Evolutionary conservation across 768 basidiomycete species (phyloP).

Genomic region (Sporobolomyces roseus): DNA sequence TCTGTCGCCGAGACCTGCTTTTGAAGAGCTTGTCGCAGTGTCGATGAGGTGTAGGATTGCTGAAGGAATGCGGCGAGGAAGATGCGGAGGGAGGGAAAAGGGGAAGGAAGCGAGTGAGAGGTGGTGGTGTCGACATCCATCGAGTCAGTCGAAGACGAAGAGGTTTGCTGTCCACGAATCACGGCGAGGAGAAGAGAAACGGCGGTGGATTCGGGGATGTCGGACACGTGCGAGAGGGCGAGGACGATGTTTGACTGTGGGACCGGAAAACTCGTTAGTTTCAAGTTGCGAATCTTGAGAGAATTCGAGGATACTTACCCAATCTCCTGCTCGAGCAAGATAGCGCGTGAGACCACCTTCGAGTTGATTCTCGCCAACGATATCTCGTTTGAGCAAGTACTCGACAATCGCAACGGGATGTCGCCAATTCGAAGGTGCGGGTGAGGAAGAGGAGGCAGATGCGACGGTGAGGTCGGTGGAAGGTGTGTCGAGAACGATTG

Average conservation of each 20-base stretch:
- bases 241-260: slow-evolving; percentile 26
- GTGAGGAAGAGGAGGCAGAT: not conserved
- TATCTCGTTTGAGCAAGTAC: slow-evolving; percentile 30
- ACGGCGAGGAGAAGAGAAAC: slow-evolving; percentile 32
- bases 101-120: not conserved
- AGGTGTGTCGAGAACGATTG: slow-evolving; percentile 15
- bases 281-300: not conserved
- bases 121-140: slow-evolving; percentile 11
- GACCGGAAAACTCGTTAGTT: not conserved
- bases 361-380: slow-evolving; percentile 37
- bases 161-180: not conserved
- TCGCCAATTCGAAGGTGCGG: not conserved
- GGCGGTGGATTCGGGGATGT: slow-evolving; percentile 36
- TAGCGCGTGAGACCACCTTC: slow-evolving; percentile 28
- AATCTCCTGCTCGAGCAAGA: slow-evolving; percentile 37
- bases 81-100: slow-evolving; percentile 9
- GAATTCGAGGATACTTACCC: not conserved
- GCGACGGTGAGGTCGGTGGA: slow-evolving; percentile 9
- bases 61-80: slow-evolving; percentile 32
- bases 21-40: slow-evolving; percentile 28
- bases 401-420: slow-evolving; percentile 32
- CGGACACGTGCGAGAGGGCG: slow-evolving; percentile 28
- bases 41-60: slow-evolving; percentile 21
- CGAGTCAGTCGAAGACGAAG: not conserved
- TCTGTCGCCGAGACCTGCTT: slow-evolving; percentile 29